phyloP scores from a whole-genome alignment of 2,329 filamentous ascomycete species.

The Aspergillus bombycis region DNA sequence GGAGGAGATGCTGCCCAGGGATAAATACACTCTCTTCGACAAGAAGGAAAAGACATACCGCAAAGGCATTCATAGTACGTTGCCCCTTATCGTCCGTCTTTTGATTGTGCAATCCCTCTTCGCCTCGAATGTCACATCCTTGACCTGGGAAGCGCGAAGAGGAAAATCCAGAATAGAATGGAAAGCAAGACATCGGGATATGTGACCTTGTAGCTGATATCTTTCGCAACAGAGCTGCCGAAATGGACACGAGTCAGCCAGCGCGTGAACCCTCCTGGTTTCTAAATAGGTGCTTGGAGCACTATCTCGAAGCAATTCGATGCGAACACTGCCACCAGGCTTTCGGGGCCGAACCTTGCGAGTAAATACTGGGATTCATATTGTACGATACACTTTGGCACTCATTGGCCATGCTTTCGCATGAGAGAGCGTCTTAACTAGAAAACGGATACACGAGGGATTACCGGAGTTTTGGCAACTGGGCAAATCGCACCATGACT shows the following conservation, averaged over 20 bases:
- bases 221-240: constrained; percentile 64
- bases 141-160: not conserved
- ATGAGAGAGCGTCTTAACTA: constrained; percentile 15
- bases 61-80: constrained; percentile 92
- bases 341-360: constrained; percentile 4
- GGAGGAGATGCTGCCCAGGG: constrained; percentile 89
- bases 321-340: constrained; percentile 4
- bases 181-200: not conserved
- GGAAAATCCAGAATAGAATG: not conserved
- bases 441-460: constrained; percentile 29
- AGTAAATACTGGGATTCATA: constrained; percentile 14
- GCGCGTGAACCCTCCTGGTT: constrained; percentile 90
- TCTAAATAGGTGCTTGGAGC: constrained; percentile 56
- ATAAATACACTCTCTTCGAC: constrained; percentile 99
- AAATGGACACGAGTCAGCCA: constrained; percentile 98
- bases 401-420: constrained; percentile 6
- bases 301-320: constrained; percentile 11
- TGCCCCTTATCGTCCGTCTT: not conserved
- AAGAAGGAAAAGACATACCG: constrained; percentile 93
- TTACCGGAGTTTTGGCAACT: constrained; percentile 38
- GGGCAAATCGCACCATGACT: constrained; percentile 27
- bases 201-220: not conserved
- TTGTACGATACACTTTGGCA: constrained; percentile 36
- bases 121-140: not conserved
- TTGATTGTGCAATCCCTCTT: not conserved